These are phyloP conservation scores for Amanita muscaria DNA, from an alignment of 768 basidiomycete species.

Conservation along the genomic window DNA sequence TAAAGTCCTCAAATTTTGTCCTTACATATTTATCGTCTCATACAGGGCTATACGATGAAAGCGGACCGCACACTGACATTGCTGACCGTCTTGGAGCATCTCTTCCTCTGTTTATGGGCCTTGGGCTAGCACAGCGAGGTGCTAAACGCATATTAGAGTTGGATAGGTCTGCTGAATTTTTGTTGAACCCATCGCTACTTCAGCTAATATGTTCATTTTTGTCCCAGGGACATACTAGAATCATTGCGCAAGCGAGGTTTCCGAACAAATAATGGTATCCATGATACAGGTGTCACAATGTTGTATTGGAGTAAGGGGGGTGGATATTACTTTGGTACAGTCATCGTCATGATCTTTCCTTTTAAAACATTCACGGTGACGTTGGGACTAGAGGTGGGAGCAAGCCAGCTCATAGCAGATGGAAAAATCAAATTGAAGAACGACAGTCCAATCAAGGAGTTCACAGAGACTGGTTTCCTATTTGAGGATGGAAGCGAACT, in stretches of 20 bases:
- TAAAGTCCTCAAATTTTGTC: not conserved
- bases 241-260: slow-evolving; percentile 40
- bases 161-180: slow-evolving; percentile 24
- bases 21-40: not conserved
- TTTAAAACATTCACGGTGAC: too few species aligned
- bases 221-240: slow-evolving; percentile 31
- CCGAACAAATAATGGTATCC: slow-evolving; percentile 30
- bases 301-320: slow-evolving; percentile 26
- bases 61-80: slow-evolving; percentile 36
- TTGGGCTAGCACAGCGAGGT: slow-evolving; percentile 15
- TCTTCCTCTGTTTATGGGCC: slow-evolving; percentile 28
- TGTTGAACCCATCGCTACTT: not conserved
- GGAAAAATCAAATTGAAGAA: slow-evolving; percentile 64
- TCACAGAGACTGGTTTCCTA: slow-evolving; percentile 30
- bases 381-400: slow-evolving; percentile 37
- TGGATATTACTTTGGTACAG: slow-evolving; percentile 34
- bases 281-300: slow-evolving; percentile 29
- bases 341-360: not conserved
- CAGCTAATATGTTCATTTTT: slow-evolving; percentile 13
- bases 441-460: slow-evolving; percentile 34
- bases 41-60: slow-evolving; percentile 36
- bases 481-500: slow-evolving; percentile 39
- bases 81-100: slow-evolving; percentile 41
- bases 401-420: slow-evolving; percentile 46
- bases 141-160: slow-evolving; percentile 21